Evolutionary conservation across 129 eudicot species (phyloP).

Genomic region (Ambrosia artemisiifolia): DNA sequence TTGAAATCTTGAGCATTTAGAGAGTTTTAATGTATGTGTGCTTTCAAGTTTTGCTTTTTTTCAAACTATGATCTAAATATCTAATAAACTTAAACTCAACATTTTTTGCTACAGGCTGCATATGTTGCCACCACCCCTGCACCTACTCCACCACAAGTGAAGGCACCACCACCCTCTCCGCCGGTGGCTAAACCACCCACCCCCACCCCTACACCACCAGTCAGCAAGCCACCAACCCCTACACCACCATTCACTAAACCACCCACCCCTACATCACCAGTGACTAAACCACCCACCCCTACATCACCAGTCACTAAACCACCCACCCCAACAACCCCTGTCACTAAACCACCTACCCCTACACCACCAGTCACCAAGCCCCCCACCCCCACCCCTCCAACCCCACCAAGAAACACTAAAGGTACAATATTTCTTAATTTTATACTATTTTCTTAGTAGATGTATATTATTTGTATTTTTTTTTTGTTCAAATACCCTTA

Average conservation of each 20-base stretch:
- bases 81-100: neutral
- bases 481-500: no score
- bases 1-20: no score
- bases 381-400: conserved; percentile 34
- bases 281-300: neutral
- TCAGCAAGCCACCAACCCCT: conserved; percentile 7
- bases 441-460: neutral
- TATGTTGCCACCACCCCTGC: conserved; percentile 16
- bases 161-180: conserved; percentile 28
- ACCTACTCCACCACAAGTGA: conserved; percentile 19
- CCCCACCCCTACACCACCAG: neutral
- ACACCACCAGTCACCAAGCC: conserved; percentile 31
- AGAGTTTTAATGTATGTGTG: no score
- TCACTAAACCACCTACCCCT: conserved; percentile 7
- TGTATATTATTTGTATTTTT: neutral
- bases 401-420: conserved; percentile 45
- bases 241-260: conserved; percentile 33
- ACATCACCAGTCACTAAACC: conserved; percentile 36
- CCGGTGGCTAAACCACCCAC: conserved; percentile 1
- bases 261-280: conserved; percentile 30
- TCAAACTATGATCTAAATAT: neutral
- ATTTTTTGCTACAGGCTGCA: conserved; percentile 18
- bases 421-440: conserved; percentile 23
- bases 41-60: no score
- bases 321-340: conserved; percentile 28